Conservation (phyloP, 176 grass and related monocot genomes). For the Hsuehochloa calcarea region DNA sequence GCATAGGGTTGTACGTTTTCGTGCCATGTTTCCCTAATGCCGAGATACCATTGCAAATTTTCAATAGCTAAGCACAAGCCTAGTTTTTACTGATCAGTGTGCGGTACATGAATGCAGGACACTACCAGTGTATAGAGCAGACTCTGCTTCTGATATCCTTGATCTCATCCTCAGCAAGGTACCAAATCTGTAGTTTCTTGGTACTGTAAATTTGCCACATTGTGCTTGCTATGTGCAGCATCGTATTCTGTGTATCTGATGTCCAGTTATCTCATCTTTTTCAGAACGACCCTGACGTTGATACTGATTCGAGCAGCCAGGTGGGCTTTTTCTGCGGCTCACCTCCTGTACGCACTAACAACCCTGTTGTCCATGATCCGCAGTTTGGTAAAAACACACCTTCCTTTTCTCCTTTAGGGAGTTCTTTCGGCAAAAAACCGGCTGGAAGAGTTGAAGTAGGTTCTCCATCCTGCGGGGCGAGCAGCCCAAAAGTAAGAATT, state of each 20-base stretch:
- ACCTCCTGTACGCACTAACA: constrained; percentile 83
- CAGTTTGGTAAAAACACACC: constrained; percentile 63
- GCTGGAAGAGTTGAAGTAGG: constrained; percentile 53
- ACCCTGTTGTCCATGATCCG: constrained; percentile 74
- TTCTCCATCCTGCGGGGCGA: constrained; percentile 66
- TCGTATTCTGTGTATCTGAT: constrained; percentile 18
- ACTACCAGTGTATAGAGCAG: constrained; percentile 47
- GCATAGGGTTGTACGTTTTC: not conserved
- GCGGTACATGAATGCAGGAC: constrained; percentile 29
- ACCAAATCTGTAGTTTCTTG: not conserved
- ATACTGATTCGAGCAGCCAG: constrained; percentile 53
- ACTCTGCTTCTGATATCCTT: constrained; percentile 58
- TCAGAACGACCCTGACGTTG: constrained; percentile 64
- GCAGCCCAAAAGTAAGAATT: constrained; percentile 79
- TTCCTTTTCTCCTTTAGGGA: constrained; percentile 55
- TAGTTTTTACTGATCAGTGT: not conserved
- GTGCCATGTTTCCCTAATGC: not conserved
- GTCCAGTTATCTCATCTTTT: not conserved
- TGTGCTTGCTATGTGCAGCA: not conserved
- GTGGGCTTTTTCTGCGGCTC: constrained; percentile 74
- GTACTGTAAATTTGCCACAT: not conserved
- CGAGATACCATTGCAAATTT: not conserved
- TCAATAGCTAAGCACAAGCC: not conserved
- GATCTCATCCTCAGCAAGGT: constrained; percentile 80
- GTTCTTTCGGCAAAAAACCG: constrained; percentile 51